Conservation (phyloP, 129 eudicot genomes). For the Saussurea involucrata region DNA sequence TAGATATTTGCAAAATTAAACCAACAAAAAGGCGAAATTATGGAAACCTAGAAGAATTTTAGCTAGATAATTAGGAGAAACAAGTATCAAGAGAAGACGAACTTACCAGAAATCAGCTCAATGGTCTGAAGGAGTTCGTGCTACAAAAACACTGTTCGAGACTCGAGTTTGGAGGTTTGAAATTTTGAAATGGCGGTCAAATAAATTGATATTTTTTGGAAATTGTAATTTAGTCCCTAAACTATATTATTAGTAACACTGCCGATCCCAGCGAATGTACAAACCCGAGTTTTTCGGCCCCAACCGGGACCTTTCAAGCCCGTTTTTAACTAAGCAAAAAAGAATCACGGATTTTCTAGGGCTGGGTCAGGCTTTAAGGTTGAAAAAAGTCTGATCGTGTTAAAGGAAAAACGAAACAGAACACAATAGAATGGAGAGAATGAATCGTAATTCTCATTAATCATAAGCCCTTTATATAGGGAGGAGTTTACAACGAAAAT, state of each 20-base stretch:
- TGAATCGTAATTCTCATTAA: no score
- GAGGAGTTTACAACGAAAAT: no score
- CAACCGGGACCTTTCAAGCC: not conserved
- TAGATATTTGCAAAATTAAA: not conserved
- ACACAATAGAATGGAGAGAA: no score
- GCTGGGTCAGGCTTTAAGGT: no score
- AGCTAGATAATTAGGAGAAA: not conserved
- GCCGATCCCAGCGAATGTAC: not conserved
- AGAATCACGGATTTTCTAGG: not conserved
- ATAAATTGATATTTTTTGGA: not conserved
- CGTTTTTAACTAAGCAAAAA: not conserved
- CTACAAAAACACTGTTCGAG: not conserved
- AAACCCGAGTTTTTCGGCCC: not conserved
- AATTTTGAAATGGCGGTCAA: conserved; percentile 27
- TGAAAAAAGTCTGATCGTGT: not conserved
- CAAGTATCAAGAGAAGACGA: not conserved
- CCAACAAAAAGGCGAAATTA: not conserved
- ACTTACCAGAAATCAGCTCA: conserved; percentile 21
- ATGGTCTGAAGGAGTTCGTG: conserved; percentile 14
- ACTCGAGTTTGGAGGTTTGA: conserved; percentile 10
- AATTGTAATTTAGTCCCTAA: conserved; percentile 5
- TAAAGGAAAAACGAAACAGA: no score
- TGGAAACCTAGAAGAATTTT: not conserved
- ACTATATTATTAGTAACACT: not conserved
- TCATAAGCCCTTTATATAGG: no score